Evolutionary conservation across 1,284 basidiomycete genomes (phyloP).

Genomic region (Puccinia horiana): DNA sequence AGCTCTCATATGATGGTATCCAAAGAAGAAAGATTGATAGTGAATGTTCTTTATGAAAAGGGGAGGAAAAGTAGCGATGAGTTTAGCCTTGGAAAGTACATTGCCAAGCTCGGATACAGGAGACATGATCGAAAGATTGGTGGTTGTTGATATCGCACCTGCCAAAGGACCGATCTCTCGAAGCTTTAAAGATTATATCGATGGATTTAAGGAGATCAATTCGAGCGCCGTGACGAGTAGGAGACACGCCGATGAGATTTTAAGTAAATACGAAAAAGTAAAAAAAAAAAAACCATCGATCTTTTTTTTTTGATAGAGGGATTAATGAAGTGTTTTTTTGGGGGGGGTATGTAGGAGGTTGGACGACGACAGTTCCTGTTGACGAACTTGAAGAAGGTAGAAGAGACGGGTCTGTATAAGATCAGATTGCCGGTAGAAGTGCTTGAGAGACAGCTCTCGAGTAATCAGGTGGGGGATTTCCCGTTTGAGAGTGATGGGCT

Average conservation of each 20-base stretch:
- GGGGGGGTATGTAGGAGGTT: conserved; percentile 2
- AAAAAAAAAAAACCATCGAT: too few species aligned
- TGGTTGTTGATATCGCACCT: conserved; percentile 40
- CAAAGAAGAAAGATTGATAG: not conserved
- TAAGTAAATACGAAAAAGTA: conserved; percentile 37
- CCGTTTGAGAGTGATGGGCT: conserved; percentile 28
- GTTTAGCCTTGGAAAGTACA: conserved; percentile 21
- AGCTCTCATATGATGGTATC: not conserved
- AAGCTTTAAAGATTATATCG: conserved; percentile 38
- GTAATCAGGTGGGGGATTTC: conserved; percentile 46
- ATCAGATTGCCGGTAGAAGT: conserved; percentile 41
- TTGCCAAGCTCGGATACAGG: not conserved
- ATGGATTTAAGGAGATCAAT: conserved; percentile 44
- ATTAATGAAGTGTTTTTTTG: not conserved
- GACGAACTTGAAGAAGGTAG: conserved; percentile 34
- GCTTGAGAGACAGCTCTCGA: conserved; percentile 37
- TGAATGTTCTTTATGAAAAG: not conserved
- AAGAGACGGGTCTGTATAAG: not conserved
- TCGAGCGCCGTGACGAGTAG: not conserved
- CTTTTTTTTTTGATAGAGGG: not conserved
- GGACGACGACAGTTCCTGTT: conserved; percentile 41
- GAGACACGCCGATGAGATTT: conserved; percentile 46
- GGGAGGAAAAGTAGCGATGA: conserved; percentile 50
- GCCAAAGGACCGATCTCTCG: conserved; percentile 37
- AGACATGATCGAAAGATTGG: conserved; percentile 27